A percentile compares a stretch with the other conserved stretches of the same genome.
Conservation (phyloP, 768 basidiomycete genomes). For the Leccinum rimulosum region DNA sequence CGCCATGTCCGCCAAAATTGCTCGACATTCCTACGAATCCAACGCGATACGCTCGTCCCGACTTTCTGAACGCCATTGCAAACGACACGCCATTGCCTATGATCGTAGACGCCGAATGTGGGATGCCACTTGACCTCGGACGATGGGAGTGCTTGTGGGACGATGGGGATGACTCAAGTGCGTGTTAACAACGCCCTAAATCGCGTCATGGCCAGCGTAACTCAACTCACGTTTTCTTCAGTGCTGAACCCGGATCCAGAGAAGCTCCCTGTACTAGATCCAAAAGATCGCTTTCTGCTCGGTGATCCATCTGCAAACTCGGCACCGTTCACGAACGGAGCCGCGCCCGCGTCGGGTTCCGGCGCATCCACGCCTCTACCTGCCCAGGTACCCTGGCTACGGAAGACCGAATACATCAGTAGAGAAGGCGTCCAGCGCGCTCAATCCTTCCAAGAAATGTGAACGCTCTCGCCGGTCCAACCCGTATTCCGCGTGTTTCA, state of each 20-base stretch:
- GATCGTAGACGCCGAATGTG: slow-evolving; percentile 95
- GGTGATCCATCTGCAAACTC: slow-evolving; percentile 56
- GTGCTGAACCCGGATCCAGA: slow-evolving; percentile 66
- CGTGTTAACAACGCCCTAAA: background rate
- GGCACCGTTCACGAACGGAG: slow-evolving; percentile 40
- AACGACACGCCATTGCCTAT: slow-evolving; percentile 85
- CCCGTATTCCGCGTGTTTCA: background rate
- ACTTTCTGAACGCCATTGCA: slow-evolving; percentile 78
- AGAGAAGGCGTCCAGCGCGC: slow-evolving; percentile 51
- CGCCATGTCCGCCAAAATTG: slow-evolving; percentile 96
- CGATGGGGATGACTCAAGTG: slow-evolving; percentile 66
- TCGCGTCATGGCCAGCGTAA: background rate
- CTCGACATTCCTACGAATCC: slow-evolving; percentile 90
- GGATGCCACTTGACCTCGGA: slow-evolving; percentile 92
- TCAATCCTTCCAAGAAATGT: slow-evolving; percentile 54
- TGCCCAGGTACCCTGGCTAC: slow-evolving; percentile 82
- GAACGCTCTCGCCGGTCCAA: slow-evolving; percentile 21
- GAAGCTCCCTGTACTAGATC: slow-evolving; percentile 62
- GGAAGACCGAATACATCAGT: slow-evolving; percentile 89
- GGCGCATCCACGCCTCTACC: slow-evolving; percentile 45
- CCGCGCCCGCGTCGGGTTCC: slow-evolving; percentile 33
- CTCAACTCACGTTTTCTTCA: slow-evolving; percentile 14
- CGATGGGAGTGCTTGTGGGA: slow-evolving; percentile 84
- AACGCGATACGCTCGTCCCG: slow-evolving; percentile 81
- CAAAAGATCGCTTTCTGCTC: slow-evolving; percentile 73